Base-by-base conservation (phyloP, 2,329 filamentous ascomycete genomes). In the Diaporthe citrichinensis region DNA sequence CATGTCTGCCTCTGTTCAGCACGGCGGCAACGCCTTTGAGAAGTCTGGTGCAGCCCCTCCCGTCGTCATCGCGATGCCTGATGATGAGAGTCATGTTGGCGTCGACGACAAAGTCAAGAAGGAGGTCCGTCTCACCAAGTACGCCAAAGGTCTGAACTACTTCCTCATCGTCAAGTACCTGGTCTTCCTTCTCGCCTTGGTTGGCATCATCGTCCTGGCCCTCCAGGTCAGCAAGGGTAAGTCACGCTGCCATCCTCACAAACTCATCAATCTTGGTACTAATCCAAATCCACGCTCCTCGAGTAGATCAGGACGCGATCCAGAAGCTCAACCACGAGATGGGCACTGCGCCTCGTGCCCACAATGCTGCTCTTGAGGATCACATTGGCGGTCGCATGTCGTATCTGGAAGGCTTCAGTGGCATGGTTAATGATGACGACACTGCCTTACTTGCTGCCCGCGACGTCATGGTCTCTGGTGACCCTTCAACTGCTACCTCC, bases 271-370 rank as follows among this genome's bases (percentile, higher is more conserved):
- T 39, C 9, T 39, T 41, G 10, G 9, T n/a, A n/a, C 62, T 49
- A 20, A 39, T 3, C 44, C 15, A 23, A 25, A 23, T 1, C 58
- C 25, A 49, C 34, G 8, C 61, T 17, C n/a, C 23, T 46, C 6
- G 57, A 12, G 23, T 55, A 81, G 79, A 76, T 71, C 73, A 78
- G 55, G 53, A 44, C 25, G 46, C 76, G 12, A 20, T 78, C 39
- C 39, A 73, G 49, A 51, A 73, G n/a, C 59, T 73, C 59, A 65
- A 68, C 10, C 10, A 75, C 34, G 39, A 46, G 68, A 28, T 53
- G 59, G 46, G 14, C 14, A 44, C 17, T 20, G 36, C 55, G 25
- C 3, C 67, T 57, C 57, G 8, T 53, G 15, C 25, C 31, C 41
- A 44, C 14, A 25, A 55, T 28, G 14, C 8, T 20, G 34, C 14